Evolutionary conservation across 1,139 yeast species (phyloP).

Genomic region (Candida sanyaensis): DNA sequence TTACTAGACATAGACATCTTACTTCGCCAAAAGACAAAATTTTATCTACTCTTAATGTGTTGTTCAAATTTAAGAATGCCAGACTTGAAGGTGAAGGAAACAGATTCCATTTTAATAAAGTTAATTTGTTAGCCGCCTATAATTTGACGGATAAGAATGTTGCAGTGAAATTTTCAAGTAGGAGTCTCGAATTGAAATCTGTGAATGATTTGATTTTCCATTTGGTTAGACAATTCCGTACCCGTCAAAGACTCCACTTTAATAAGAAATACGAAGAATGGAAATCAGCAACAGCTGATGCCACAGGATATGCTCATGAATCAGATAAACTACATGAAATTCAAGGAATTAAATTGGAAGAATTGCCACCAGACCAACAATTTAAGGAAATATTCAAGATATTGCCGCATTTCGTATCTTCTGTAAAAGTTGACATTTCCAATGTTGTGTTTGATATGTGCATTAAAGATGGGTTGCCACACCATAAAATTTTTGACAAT

Average conservation of each 20-base stretch:
- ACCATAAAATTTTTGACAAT: constrained; percentile 28
- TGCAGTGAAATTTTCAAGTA: constrained; percentile 27
- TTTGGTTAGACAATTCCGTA: constrained; percentile 35
- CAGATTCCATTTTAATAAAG: constrained; percentile 27
- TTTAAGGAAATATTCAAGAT: constrained; percentile 30
- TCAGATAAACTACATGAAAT: not conserved
- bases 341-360: not conserved
- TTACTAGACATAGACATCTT: constrained; percentile 25
- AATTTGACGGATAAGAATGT: constrained; percentile 23
- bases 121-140: constrained; percentile 29
- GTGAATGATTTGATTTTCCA: constrained; percentile 43
- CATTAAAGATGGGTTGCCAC: constrained; percentile 47
- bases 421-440: constrained; percentile 27
- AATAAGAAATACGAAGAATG: constrained; percentile 27
- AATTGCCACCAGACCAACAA: not conserved
- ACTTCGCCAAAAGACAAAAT: constrained; percentile 8
- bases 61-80: constrained; percentile 35
- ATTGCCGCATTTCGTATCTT: constrained; percentile 30
- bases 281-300: constrained; percentile 6
- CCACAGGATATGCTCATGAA: not conserved
- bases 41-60: constrained; percentile 18
- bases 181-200: constrained; percentile 32
- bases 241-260: constrained; percentile 26
- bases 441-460: constrained; percentile 36
- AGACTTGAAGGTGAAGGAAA: constrained; percentile 37